phyloP scores from a whole-genome alignment of 2,329 filamentous ascomycete species.

The Pseudogymnoascus sp. region DNA sequence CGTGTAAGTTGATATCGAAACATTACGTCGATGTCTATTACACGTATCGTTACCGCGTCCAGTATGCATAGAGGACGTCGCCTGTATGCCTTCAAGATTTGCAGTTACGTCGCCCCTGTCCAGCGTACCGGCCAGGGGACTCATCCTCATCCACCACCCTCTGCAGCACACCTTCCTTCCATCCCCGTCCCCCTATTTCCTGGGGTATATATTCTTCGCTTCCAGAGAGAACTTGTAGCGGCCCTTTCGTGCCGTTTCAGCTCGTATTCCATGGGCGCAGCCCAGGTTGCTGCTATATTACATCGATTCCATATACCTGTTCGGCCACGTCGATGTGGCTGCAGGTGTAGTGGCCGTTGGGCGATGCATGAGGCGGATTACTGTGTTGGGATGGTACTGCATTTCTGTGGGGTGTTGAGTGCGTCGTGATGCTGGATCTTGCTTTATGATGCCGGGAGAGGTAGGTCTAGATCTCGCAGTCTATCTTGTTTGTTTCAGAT shows the following conservation, averaged over 20 bases:
- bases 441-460: not conserved
- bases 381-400: not conserved
- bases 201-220: not conserved
- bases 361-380: not conserved
- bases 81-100: not conserved
- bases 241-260: not conserved
- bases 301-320: not conserved
- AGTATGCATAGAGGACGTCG: not conserved
- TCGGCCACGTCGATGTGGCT: not conserved
- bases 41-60: not conserved
- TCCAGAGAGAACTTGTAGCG: not conserved
- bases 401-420: not conserved
- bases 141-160: not conserved
- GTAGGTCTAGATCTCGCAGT: not conserved
- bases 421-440: not conserved
- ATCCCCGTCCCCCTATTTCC: not conserved
- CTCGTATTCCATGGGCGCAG: not conserved
- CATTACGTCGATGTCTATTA: not conserved
- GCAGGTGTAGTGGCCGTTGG: not conserved
- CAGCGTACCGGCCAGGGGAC: not conserved
- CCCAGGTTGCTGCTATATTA: not conserved
- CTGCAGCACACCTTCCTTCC: not conserved
- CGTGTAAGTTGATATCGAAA: not conserved
- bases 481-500: not conserved
- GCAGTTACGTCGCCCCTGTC: not conserved